Evolutionary conservation across 2,329 filamentous ascomycete genomes (phyloP), one percentile per base, ranked within the genome.

Genomic region (Microdochium nivale): DNA sequence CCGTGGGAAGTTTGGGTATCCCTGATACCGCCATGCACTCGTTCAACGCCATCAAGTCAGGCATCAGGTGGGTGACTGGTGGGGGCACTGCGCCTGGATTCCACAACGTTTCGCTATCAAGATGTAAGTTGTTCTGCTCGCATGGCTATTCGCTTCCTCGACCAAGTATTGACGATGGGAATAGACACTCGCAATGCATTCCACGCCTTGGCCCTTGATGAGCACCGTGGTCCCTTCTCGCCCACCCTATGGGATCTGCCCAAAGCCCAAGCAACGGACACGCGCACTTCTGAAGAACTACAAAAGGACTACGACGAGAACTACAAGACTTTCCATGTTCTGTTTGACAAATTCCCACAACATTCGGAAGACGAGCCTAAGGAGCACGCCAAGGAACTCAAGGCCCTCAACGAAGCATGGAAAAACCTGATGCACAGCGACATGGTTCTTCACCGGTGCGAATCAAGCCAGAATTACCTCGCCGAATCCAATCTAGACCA

Each of bases 161-260:
- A 19, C 35, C 7, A 40, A 4, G 4, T 4, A 4, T 16, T 16
- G 13, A 16, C 4, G 13, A 4, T 16, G 7, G 7, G 4, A 8
- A 40, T 19, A 44, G 46, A 65, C 37, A 63, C 70, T 23, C 58
- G 62, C 47, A 60, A 69, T 52, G 68, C 67, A 14, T 71, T 68
- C 55, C 68, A 71, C 33, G 67, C 67, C 14, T 52, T 71, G n/a
- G 64, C 66, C 1, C 56, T 71, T 3, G 68, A 71, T 49, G 68
- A 70, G 52, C 62, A 65, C 35, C 60, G 68, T n/a, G 57, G 58
- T 10, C 72, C 77, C 0, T 81, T 78, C 55, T 66, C 68, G 0
- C 77, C 78, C 0, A 76, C 77, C 0, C 60, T 80, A 1, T 81
- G 77, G 77, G 44, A 54, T 44, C 40, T 44, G 3, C 40, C 40